Evolutionary conservation across 192 early-diverging fungal species (phyloP).

Genomic region (Coemansia sp.): DNA sequence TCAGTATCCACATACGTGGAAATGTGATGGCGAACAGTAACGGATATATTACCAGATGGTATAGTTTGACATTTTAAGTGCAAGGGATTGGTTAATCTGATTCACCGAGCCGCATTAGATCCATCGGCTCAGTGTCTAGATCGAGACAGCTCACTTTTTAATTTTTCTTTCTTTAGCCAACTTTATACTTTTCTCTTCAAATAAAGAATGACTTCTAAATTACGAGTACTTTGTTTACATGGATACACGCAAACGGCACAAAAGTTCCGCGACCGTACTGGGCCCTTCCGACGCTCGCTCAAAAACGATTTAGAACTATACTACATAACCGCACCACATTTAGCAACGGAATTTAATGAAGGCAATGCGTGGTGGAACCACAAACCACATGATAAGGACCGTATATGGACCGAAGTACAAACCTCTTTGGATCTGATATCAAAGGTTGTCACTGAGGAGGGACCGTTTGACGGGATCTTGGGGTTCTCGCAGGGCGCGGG

Average conservation of each 20-base stretch:
- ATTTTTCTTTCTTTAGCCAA: background rate
- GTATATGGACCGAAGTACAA: slow-evolving; percentile 16
- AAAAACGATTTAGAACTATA: slow-evolving; percentile 18
- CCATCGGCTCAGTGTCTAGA: no score
- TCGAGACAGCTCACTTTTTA: background rate
- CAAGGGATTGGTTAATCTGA: no score
- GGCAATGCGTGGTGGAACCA: slow-evolving; percentile 47
- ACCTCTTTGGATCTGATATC: slow-evolving; percentile 8
- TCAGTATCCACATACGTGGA: no score
- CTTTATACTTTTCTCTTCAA: background rate
- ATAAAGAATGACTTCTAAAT: slow-evolving; percentile 1
- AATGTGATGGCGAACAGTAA: no score
- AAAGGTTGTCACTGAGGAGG: slow-evolving; percentile 10
- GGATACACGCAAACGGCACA: slow-evolving; percentile 50
- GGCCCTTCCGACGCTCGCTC: slow-evolving; percentile 34
- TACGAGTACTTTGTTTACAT: slow-evolving; percentile 50
- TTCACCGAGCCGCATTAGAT: no score
- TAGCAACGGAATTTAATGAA: slow-evolving; percentile 16
- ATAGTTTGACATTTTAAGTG: no score
- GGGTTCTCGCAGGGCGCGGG: slow-evolving; percentile 53
- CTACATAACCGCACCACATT: slow-evolving; percentile 32
- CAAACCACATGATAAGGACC: background rate
- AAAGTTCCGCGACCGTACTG: slow-evolving; percentile 47
- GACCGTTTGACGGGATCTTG: slow-evolving; percentile 43
- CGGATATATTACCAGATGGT: no score